phyloP scores from a whole-genome alignment of 2,329 filamentous ascomycete genomes.

The Incumbomyces delicatus region DNA sequence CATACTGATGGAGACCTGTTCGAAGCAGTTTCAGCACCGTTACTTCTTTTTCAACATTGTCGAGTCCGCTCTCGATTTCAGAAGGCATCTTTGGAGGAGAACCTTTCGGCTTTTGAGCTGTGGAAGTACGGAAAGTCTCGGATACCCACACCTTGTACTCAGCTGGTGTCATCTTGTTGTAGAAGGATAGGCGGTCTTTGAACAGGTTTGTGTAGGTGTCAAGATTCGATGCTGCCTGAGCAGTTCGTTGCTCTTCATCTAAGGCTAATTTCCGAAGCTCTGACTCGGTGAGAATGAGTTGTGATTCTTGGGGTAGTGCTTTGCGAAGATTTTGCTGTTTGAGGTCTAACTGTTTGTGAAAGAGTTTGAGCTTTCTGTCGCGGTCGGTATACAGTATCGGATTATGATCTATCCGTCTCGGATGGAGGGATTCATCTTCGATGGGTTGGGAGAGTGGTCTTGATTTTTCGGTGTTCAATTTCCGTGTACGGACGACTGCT shows the following conservation, averaged over 20 bases:
- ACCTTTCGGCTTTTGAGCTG: slow-evolving; percentile 6
- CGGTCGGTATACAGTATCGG: slow-evolving; percentile 34
- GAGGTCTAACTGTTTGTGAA: slow-evolving; percentile 34
- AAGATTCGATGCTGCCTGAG: neutral
- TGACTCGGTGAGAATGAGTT: slow-evolving; percentile 31
- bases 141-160: slow-evolving; percentile 57
- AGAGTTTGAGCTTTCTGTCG: slow-evolving; percentile 33
- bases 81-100: slow-evolving; percentile 5
- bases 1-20: slow-evolving; percentile 55
- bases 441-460: slow-evolving; percentile 20
- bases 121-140: slow-evolving; percentile 28
- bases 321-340: slow-evolving; percentile 30
- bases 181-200: slow-evolving; percentile 28
- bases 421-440: slow-evolving; percentile 34
- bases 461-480: slow-evolving; percentile 1
- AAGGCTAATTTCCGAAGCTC: slow-evolving; percentile 38
- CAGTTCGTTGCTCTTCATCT: slow-evolving; percentile 61
- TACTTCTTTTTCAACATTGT: slow-evolving; percentile 55
- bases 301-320: slow-evolving; percentile 22
- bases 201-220: slow-evolving; percentile 2
- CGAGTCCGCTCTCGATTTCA: slow-evolving; percentile 41
- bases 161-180: slow-evolving; percentile 61
- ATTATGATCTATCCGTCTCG: slow-evolving; percentile 34
- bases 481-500: slow-evolving; percentile 6
- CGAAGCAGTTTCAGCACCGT: slow-evolving; percentile 52